A percentile compares a stretch with the other conserved stretches of the same genome.
phyloP scores from a whole-genome alignment of 805 yeast species.

The Candida manassasensis region DNA sequence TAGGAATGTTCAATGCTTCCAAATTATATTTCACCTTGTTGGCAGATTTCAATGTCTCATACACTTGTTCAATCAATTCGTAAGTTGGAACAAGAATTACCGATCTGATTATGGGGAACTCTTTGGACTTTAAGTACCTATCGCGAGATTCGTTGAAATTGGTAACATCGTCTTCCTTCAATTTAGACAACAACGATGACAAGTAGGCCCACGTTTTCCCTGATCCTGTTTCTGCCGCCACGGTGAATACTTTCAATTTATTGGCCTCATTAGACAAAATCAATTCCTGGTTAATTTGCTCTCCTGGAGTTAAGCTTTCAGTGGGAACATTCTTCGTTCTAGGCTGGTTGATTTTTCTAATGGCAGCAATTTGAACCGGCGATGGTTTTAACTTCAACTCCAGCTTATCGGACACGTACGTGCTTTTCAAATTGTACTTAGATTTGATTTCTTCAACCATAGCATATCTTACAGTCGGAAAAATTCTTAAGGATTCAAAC shows the following conservation, averaged over 20 bases:
- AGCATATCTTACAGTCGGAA: slow-evolving; percentile 62
- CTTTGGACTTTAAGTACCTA: slow-evolving; percentile 19
- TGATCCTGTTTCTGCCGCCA: slow-evolving; percentile 96
- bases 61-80: slow-evolving; percentile 81
- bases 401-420: slow-evolving; percentile 26
- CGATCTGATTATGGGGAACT: slow-evolving; percentile 47
- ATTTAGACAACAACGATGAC: slow-evolving; percentile 65
- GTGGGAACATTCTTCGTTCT: slow-evolving; percentile 21
- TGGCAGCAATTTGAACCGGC: slow-evolving; percentile 77
- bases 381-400: slow-evolving; percentile 51
- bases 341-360: slow-evolving; percentile 48
- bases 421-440: slow-evolving; percentile 28
- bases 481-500: slow-evolving; percentile 63
- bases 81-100: slow-evolving; percentile 86
- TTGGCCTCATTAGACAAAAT: slow-evolving; percentile 25
- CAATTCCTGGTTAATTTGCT: slow-evolving; percentile 22
- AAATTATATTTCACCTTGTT: slow-evolving; percentile 19
- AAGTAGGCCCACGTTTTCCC: slow-evolving; percentile 95
- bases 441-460: slow-evolving; percentile 49
- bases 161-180: slow-evolving; percentile 52
- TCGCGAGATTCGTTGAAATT: slow-evolving; percentile 15
- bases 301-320: slow-evolving; percentile 14
- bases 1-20: slow-evolving; percentile 13
- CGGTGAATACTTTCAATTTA: slow-evolving; percentile 55
- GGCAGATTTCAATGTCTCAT: slow-evolving; percentile 36